Conservation (phyloP, 2,329 filamentous ascomycete genomes). For the Alternaria sp. region DNA sequence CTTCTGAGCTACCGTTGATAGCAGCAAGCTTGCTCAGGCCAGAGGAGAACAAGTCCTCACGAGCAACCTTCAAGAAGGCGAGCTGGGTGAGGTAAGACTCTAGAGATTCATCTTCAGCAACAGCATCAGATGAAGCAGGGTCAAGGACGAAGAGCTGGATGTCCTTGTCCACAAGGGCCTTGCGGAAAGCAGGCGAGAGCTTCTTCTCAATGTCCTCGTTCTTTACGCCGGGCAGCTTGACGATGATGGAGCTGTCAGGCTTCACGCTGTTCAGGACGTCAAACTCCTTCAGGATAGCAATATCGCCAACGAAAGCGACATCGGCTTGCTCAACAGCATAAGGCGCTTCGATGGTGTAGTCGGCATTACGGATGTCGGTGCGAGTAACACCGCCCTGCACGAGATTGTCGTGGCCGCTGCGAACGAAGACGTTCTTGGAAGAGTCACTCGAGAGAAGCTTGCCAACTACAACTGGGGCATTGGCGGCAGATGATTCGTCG, state of each 20-base stretch:
- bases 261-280: slow-evolving; percentile 75
- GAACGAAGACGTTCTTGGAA: slow-evolving; percentile 66
- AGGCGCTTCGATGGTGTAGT: slow-evolving; percentile 82
- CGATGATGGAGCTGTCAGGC: slow-evolving; percentile 72
- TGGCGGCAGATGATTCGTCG: slow-evolving; percentile 72
- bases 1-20: slow-evolving; percentile 65
- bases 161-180: slow-evolving; percentile 72
- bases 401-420: slow-evolving; percentile 67
- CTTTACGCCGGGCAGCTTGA: slow-evolving; percentile 81
- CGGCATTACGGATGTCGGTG: slow-evolving; percentile 83
- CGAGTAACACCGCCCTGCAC: slow-evolving; percentile 78
- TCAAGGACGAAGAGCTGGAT: slow-evolving; percentile 80
- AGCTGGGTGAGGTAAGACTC: slow-evolving; percentile 76
- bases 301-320: slow-evolving; percentile 77
- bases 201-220: slow-evolving; percentile 90
- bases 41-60: slow-evolving; percentile 68
- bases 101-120: slow-evolving; percentile 67
- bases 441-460: slow-evolving; percentile 67
- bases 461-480: slow-evolving; percentile 68
- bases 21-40: slow-evolving; percentile 71
- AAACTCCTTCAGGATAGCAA: slow-evolving; percentile 79
- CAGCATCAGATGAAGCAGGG: slow-evolving; percentile 68
- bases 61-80: slow-evolving; percentile 80
- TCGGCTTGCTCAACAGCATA: slow-evolving; percentile 83
- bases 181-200: slow-evolving; percentile 73